phyloP scores from a whole-genome alignment of 768 basidiomycete genomes.

The Boletus fagicola region DNA sequence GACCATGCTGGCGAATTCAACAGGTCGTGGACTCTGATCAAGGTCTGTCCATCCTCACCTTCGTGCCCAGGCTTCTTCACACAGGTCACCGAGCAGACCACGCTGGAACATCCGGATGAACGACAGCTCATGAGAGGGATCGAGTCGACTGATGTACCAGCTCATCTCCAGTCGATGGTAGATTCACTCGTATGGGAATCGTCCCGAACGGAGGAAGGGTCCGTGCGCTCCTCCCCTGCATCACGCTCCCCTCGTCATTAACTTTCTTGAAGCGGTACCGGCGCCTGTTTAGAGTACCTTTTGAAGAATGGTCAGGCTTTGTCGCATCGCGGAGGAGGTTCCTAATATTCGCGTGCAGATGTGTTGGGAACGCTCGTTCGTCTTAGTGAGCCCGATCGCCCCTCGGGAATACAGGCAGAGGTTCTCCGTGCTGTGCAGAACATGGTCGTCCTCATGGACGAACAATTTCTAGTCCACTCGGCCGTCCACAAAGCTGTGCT shows the following conservation, averaged over 20 bases:
- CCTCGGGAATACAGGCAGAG: slow-evolving; percentile 87
- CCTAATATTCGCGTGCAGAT: slow-evolving; percentile 44
- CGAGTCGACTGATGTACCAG: slow-evolving; percentile 75
- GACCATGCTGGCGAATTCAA: slow-evolving; percentile 76
- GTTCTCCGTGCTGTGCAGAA: slow-evolving; percentile 85
- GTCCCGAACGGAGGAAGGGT: slow-evolving; percentile 85
- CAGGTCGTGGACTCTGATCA: slow-evolving; percentile 71
- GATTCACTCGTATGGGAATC: slow-evolving; percentile 86
- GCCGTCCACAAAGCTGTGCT: slow-evolving; percentile 88
- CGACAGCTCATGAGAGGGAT: slow-evolving; percentile 83
- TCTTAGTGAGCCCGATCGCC: slow-evolving; percentile 81
- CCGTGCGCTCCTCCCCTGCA: slow-evolving; percentile 32
- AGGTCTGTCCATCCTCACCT: slow-evolving; percentile 42
- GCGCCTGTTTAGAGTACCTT: slow-evolving; percentile 87
- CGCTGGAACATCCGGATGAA: slow-evolving; percentile 86
- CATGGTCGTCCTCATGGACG: slow-evolving; percentile 88
- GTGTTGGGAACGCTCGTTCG: slow-evolving; percentile 81
- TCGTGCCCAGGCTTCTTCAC: slow-evolving; percentile 3
- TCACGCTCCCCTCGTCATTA: slow-evolving; percentile 5
- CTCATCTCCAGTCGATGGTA: slow-evolving; percentile 73
- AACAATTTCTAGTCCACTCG: slow-evolving; percentile 90
- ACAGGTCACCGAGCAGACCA: slow-evolving; percentile 51
- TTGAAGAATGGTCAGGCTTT: slow-evolving; percentile 71
- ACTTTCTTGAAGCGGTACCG: slow-evolving; percentile 61
- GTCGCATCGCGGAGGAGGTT: neutral